Evolutionary conservation across 306 rosid species (phyloP).

Genomic region (Rubus idaeus): DNA sequence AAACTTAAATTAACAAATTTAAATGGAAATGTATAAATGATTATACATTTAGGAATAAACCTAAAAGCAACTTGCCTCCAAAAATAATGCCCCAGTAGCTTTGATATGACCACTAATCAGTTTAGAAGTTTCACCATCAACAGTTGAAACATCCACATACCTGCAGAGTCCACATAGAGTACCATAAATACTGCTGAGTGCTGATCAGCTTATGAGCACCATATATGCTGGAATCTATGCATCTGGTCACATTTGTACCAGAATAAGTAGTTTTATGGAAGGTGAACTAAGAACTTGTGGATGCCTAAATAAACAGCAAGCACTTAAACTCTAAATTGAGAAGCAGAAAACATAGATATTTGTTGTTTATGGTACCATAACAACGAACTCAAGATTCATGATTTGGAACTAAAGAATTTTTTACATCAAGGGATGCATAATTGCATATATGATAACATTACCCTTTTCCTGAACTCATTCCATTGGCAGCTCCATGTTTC

Average conservation of each 20-base stretch:
- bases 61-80: slow-evolving; percentile 59
- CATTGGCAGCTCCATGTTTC: slow-evolving; percentile 71
- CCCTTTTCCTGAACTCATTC: slow-evolving; percentile 94
- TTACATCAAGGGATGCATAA: neutral
- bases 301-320: neutral
- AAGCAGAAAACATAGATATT: neutral
- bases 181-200: slow-evolving; percentile 18
- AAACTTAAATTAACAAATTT: slow-evolving; percentile 15
- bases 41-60: slow-evolving; percentile 11
- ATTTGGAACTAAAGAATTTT: neutral
- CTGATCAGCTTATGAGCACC: slow-evolving; percentile 21
- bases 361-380: neutral
- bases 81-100: slow-evolving; percentile 77
- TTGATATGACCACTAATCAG: slow-evolving; percentile 59
- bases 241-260: neutral
- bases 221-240: neutral
- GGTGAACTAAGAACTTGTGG: neutral
- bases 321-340: neutral
- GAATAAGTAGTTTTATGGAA: neutral
- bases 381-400: neutral
- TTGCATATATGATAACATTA: slow-evolving; percentile 22
- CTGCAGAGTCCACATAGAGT: slow-evolving; percentile 41
- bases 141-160: slow-evolving; percentile 93
- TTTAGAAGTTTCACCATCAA: slow-evolving; percentile 77
- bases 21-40: slow-evolving; percentile 1